Conservation (phyloP, 2,329 filamentous ascomycete species). For the Ophiostoma tasmaniense region DNA sequence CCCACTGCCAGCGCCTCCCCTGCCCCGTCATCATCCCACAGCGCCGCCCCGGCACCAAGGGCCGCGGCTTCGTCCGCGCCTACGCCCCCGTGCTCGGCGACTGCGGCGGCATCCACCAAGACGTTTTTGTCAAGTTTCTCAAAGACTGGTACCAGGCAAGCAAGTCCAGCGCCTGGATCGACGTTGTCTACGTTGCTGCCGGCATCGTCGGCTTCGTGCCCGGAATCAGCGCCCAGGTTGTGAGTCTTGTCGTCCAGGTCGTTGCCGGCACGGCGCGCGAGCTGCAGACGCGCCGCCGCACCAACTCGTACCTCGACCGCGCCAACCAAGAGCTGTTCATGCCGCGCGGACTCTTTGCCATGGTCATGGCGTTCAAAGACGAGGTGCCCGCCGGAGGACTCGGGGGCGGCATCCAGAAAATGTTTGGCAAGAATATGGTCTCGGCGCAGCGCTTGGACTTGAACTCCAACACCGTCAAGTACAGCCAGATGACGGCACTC, state of each 20-base stretch:
- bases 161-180: background rate
- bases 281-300: slow-evolving; percentile 24
- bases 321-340: slow-evolving; percentile 27
- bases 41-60: background rate
- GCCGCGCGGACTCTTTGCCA: slow-evolving; percentile 26
- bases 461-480: background rate
- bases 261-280: slow-evolving; percentile 24
- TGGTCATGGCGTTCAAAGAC: slow-evolving; percentile 27
- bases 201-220: background rate
- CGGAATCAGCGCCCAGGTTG: slow-evolving; percentile 17
- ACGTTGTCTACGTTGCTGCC: background rate
- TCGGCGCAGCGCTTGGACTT: background rate
- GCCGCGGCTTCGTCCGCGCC: background rate
- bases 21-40: background rate
- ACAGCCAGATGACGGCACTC: background rate
- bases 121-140: background rate
- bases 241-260: slow-evolving; percentile 23
- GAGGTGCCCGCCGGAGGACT: slow-evolving; percentile 17
- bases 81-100: background rate
- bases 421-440: background rate
- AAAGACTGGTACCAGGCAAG: background rate
- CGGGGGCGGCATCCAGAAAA: background rate
- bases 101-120: background rate
- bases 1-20: background rate
- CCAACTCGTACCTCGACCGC: slow-evolving; percentile 25